Percentiles rank a stretch among this genome's conserved stretches.
Evolutionary conservation across 257 asterid genomes (phyloP).

Genomic region (Lithospermum erythrorhizon): DNA sequence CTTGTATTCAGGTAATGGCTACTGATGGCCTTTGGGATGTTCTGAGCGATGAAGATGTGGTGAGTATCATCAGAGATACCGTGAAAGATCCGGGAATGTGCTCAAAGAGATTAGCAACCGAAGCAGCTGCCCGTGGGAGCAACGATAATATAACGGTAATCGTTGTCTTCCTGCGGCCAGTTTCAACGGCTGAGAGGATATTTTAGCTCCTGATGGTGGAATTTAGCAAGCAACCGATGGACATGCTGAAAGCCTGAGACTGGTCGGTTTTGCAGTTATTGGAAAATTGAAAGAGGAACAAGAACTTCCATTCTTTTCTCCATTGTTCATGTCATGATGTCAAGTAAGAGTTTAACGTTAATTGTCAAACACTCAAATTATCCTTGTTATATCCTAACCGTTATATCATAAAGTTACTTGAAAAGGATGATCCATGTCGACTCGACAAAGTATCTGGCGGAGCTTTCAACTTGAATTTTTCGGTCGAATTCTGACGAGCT

Average conservation of each 20-base stretch:
- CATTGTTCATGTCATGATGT: no score
- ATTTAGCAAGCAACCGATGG: background rate
- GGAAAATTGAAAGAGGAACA: no score
- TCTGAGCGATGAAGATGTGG: conserved; percentile 59
- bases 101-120: conserved; percentile 77
- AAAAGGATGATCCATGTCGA: no score
- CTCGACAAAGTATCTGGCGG: no score
- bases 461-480: no score
- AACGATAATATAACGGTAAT: conserved; percentile 81
- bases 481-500: no score
- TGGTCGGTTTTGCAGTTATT: background rate
- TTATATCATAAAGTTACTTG: no score
- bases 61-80: conserved; percentile 65
- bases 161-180: conserved; percentile 69
- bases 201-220: conserved; percentile 27
- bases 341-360: no score
- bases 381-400: no score
- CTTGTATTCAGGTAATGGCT: conserved; percentile 66
- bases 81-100: conserved; percentile 97
- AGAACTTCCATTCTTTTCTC: no score
- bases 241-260: background rate
- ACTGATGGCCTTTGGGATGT: conserved; percentile 96
- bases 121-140: conserved; percentile 82
- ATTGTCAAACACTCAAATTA: no score
- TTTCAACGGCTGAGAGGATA: conserved; percentile 88